Evolutionary conservation across 148 eudicot genomes (phyloP), one percentile per base, ranked within the genome.

Genomic region (Euryodendron excelsum): DNA sequence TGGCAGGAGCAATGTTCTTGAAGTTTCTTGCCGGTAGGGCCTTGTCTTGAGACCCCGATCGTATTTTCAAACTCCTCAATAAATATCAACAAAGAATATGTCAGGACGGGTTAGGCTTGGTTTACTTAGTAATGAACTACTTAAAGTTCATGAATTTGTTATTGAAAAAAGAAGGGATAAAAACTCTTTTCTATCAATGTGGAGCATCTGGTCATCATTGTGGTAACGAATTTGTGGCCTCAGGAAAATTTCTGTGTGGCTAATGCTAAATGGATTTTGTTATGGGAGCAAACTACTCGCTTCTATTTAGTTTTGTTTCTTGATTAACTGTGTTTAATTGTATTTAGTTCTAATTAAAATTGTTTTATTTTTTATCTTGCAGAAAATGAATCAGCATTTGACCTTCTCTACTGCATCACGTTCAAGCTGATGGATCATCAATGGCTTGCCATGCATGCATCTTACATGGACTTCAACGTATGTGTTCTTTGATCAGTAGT

Each of bases 381-480:
- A 96, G 99, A 96, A 76, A 86, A 93, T 81, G 98, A 89, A 66
- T 88, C 90, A 9, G 99, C 99, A 73, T 96, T 96, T 73, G 98
- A 96, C 85, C 88, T 91, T 70, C 93, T 96, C 41, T 96, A 96
- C 67, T 96, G 98, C 85, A 93, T 96, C 80, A 82, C 98, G 47
- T 96, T 96, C 90, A 93, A 89, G 89, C 82, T 93, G 83, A 93
- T 96, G 84, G 99, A 96, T 77, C 86, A 86, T 82, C 91, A 84
- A 78, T 96, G 99, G 99, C 99, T 96, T 76, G 81, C 88, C 76
- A 93, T 96, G 99, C 98, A 80, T 78, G 99, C 99, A 61, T 96
- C 99, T 64, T 96, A 96, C 87, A 96, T 96, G 99, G 99, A 96
- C 88, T 96, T 96, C 84, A 96, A 96, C 83, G 99, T 96, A 88